A percentile compares a stretch with the other conserved stretches of the same genome.
These are phyloP conservation scores for California macrophylla DNA, from an alignment of 441 rosid genomes.

Conservation along the genomic window DNA sequence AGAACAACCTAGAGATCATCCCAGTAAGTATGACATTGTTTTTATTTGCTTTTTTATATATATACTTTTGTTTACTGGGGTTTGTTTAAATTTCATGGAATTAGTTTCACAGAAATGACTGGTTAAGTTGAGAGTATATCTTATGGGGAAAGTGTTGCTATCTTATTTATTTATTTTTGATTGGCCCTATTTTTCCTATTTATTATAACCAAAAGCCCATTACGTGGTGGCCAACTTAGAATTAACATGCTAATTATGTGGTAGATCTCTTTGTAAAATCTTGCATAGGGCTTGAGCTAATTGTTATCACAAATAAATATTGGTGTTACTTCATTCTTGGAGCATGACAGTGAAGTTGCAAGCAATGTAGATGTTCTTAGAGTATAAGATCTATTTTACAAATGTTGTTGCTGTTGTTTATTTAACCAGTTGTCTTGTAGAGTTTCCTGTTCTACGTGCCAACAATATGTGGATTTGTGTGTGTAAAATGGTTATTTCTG, in stretches of 20 bases:
- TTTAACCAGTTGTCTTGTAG: not conserved
- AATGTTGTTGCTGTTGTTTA: not conserved
- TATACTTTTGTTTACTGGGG: not conserved
- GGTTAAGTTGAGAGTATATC: not conserved
- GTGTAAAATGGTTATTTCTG: not conserved
- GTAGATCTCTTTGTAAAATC: not conserved
- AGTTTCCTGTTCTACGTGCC: not conserved
- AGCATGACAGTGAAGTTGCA: not conserved
- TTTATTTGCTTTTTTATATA: not conserved
- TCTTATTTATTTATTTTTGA: not conserved
- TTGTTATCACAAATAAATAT: not conserved
- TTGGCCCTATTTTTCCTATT: too few species aligned
- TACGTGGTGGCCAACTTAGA: not conserved
- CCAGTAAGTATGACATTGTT: conserved; percentile 48
- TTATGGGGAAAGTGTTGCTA: not conserved
- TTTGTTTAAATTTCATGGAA: not conserved
- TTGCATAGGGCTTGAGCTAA: not conserved
- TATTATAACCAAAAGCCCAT: not conserved
- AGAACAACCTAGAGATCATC: conserved; percentile 86
- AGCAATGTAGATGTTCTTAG: not conserved
- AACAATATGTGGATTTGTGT: not conserved
- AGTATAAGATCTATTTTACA: not conserved
- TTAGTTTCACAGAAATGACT: not conserved
- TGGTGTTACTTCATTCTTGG: not conserved
- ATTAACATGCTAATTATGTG: not conserved